These are phyloP conservation scores for Dianthus caryophyllus DNA, from an alignment of 148 eudicot genomes.

Conservation along the genomic window DNA sequence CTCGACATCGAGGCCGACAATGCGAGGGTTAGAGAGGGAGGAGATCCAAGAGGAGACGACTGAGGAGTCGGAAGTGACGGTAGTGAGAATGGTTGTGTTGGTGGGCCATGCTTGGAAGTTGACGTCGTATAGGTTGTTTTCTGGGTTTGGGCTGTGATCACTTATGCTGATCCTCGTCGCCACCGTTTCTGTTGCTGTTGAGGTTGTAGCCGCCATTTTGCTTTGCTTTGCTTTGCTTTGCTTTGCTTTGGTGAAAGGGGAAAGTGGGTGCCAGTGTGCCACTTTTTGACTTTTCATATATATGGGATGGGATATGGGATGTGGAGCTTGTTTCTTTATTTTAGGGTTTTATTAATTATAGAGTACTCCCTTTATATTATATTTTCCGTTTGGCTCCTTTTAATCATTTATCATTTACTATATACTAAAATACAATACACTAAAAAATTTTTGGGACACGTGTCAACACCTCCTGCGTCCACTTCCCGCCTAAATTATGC, in stretches of 20 bases:
- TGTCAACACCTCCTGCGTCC: too few species aligned
- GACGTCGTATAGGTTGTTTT: conserved; percentile 22
- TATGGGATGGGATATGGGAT: too few species aligned
- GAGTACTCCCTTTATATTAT: too few species aligned
- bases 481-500: too few species aligned
- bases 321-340: too few species aligned
- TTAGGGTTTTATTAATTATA: too few species aligned
- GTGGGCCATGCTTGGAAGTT: conserved; percentile 16
- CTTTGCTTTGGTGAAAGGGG: background rate
- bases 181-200: background rate
- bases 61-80: conserved; percentile 24
- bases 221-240: conserved; percentile 6
- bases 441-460: too few species aligned
- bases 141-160: conserved; percentile 13
- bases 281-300: too few species aligned
- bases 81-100: conserved; percentile 24
- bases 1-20: conserved; percentile 55
- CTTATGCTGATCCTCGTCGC: conserved; percentile 17
- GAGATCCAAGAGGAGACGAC: conserved; percentile 21
- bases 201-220: conserved; percentile 7
- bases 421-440: too few species aligned
- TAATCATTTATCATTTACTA: too few species aligned
- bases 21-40: conserved; percentile 17
- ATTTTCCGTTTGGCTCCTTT: too few species aligned
- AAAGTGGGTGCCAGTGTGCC: too few species aligned